phyloP scores from a whole-genome alignment of 2,329 filamentous ascomycete genomes.

The Rhinocladiella mackenziei region DNA sequence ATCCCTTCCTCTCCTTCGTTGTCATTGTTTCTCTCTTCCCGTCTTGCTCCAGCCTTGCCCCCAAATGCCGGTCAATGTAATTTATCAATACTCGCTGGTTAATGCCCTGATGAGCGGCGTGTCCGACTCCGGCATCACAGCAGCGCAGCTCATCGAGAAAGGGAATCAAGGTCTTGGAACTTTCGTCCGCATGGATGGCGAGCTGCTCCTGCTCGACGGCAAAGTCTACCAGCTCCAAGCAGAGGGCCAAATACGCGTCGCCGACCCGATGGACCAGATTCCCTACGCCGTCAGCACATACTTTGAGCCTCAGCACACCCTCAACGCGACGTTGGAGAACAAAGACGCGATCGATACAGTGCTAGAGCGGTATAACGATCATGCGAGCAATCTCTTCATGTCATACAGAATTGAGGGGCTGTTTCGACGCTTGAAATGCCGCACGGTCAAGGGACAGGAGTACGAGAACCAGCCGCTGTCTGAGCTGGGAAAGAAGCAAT shows the following conservation, averaged over 20 bases:
- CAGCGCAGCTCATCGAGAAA: constrained; percentile 44
- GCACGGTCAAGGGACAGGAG: constrained; percentile 33
- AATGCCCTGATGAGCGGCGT: constrained; percentile 46
- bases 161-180: constrained; percentile 51
- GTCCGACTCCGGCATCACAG: constrained; percentile 46
- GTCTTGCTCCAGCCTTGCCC: background rate
- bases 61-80: constrained; percentile 37
- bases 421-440: constrained; percentile 31
- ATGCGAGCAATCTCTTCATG: constrained; percentile 32
- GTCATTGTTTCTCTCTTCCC: background rate
- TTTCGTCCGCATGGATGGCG: constrained; percentile 44
- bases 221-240: constrained; percentile 42
- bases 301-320: constrained; percentile 32
- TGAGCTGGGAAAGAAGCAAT: constrained; percentile 41
- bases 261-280: constrained; percentile 35
- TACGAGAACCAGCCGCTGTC: constrained; percentile 33
- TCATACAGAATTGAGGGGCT: constrained; percentile 30
- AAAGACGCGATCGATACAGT: constrained; percentile 28
- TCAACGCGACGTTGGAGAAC: constrained; percentile 18
- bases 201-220: constrained; percentile 43
- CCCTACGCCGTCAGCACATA: constrained; percentile 38
- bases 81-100: constrained; percentile 45
- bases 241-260: constrained; percentile 35
- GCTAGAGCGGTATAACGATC: constrained; percentile 25
- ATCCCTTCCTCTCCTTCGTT: background rate